A percentile compares a stretch with the other conserved stretches of the same genome.
Conservation (phyloP, 2,329 filamentous ascomycete species). For the Helotiales sp. region DNA sequence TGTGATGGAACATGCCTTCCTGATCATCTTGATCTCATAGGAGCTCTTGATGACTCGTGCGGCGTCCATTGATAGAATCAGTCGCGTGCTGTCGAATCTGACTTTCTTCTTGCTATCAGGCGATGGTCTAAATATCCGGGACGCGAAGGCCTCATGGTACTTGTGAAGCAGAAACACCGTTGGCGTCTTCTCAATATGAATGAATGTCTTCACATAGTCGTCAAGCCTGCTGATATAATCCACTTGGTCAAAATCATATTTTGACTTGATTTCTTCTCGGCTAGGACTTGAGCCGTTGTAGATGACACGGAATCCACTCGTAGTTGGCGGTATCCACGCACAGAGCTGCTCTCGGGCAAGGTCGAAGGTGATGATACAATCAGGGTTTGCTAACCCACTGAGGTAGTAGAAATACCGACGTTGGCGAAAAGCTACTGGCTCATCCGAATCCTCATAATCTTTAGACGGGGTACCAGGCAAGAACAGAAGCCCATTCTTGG, state of each 20-base stretch:
- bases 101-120: constrained; percentile 14
- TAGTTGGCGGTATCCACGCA: constrained; percentile 23
- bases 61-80: constrained; percentile 77
- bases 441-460: constrained; percentile 63
- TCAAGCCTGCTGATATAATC: constrained; percentile 57
- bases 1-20: constrained; percentile 80
- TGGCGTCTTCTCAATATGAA: constrained; percentile 42
- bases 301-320: constrained; percentile 55
- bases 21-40: constrained; percentile 85
- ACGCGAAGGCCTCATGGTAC: constrained; percentile 45
- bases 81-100: constrained; percentile 53
- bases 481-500: constrained; percentile 58
- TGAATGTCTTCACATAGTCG: constrained; percentile 56
- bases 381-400: constrained; percentile 57
- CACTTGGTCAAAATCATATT: constrained; percentile 74
- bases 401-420: constrained; percentile 67
- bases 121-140: constrained; percentile 7
- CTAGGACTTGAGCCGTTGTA: constrained; percentile 68
- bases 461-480: constrained; percentile 56
- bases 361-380: constrained; percentile 62
- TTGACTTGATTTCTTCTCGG: constrained; percentile 62
- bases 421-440: constrained; percentile 60
- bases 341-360: constrained; percentile 55
- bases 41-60: constrained; percentile 81
- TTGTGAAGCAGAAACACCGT: constrained; percentile 53